Base-by-base conservation (phyloP, 345 rosid genomes). In the Populus simonii region DNA sequence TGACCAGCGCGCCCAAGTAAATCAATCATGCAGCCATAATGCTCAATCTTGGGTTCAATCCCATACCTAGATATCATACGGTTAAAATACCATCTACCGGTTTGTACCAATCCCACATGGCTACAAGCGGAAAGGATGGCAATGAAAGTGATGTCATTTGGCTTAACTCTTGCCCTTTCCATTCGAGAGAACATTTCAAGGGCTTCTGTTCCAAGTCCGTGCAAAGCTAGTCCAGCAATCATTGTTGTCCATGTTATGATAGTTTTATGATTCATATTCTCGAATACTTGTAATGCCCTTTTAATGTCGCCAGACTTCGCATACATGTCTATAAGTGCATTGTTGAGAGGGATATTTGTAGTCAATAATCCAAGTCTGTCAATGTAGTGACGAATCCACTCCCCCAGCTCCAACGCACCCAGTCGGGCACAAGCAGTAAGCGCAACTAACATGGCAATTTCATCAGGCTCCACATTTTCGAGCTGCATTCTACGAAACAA, bases 91-190 rank as follows among this genome's bases (percentile, higher is more conserved):
- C 68, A n/a, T 39, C 65, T 80, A 53, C 93, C 97, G 69, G 82
- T 53, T 57, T 87, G 85, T 57, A 90, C 89, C 87, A 80, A 84
- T 73, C 97, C 93, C 4, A 82, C 88, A 80, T 92, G 97, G 80
- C 90, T 71, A 45, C 97, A 92, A 75, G 93, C 96, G 20, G 94
- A 87, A 81, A 94, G 92, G 70, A 91, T 41, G 0, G 98, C 92
- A 38, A 89, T 76, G 84, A 92, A 91, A 76, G 98, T 91, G 83
- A 92, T 80, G 66, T 78, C 89, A 57, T 91, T 94, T 9, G 96
- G 96, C 77, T 73, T 74, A 53, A 88, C 73, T 2, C 81, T 70
- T 2, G 76, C 86, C 65, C 51, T 81, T 70, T 89, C 89, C 97
- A 94, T 92, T 51, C 78, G 82, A 49, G 86, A 84, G 85, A 92